Evolutionary conservation across 2,329 filamentous ascomycete genomes (phyloP).

Genomic region (Penicillium sp.): DNA sequence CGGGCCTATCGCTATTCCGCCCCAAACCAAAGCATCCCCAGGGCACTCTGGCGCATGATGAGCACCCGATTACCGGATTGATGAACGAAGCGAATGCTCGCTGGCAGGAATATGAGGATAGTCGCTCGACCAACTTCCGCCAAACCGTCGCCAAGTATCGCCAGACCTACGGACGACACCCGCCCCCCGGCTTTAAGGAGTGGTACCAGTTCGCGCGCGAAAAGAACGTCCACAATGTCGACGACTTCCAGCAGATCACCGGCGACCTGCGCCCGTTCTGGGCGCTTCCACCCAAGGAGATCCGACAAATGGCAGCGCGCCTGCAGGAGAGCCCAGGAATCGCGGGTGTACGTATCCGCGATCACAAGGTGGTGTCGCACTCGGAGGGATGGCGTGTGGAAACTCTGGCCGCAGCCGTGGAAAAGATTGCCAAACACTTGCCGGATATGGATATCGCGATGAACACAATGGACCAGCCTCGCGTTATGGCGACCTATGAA

Average conservation of each 20-base stretch:
- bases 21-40: conserved; percentile 13
- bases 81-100: conserved; percentile 45
- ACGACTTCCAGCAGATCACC: conserved; percentile 48
- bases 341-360: conserved; percentile 42
- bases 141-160: conserved; percentile 49
- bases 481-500: conserved; percentile 66
- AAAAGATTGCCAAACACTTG: conserved; percentile 59
- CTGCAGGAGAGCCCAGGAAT: conserved; percentile 41
- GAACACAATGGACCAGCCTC: conserved; percentile 68
- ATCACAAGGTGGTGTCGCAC: conserved; percentile 44
- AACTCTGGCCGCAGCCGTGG: conserved; percentile 53
- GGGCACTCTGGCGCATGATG: conserved; percentile 20
- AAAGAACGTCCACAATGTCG: conserved; percentile 45
- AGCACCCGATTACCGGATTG: conserved; percentile 41
- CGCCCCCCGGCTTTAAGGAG: conserved; percentile 48
- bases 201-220: conserved; percentile 50
- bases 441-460: conserved; percentile 72
- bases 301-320: conserved; percentile 42
- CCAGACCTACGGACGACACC: conserved; percentile 46
- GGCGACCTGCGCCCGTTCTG: conserved; percentile 48
- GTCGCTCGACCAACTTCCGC: conserved; percentile 45
- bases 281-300: conserved; percentile 41
- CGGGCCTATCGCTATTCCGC: conserved; percentile 12
- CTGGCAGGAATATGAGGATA: conserved; percentile 41
- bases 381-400: conserved; percentile 52